A percentile compares a stretch with the other conserved stretches of the same genome.
These are phyloP conservation scores for Suillus weaverae DNA, from an alignment of 768 basidiomycete species.

Conservation along the genomic window DNA sequence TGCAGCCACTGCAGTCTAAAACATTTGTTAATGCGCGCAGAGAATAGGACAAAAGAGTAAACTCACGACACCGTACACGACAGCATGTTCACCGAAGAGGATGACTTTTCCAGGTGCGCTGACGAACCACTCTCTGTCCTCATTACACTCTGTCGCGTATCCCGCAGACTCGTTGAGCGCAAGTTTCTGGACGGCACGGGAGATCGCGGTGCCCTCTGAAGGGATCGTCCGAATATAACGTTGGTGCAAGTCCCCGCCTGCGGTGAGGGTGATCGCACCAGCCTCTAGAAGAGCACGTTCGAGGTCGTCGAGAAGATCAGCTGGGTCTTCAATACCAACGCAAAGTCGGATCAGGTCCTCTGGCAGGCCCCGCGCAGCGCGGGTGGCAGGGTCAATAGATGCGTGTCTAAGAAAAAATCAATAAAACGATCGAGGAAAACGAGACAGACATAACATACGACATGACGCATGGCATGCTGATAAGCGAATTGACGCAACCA, in stretches of 20 bases:
- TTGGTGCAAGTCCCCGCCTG: slow-evolving; percentile 47
- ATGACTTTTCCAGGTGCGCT: slow-evolving; percentile 98
- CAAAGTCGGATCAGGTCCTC: slow-evolving; percentile 98
- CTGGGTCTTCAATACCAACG: slow-evolving; percentile 95
- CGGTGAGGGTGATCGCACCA: slow-evolving; percentile 73
- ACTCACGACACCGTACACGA: slow-evolving; percentile 94
- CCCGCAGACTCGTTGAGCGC: slow-evolving; percentile 35
- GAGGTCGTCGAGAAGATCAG: slow-evolving; percentile 92
- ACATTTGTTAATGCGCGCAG: slow-evolving; percentile 7
- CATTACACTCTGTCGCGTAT: slow-evolving; percentile 19
- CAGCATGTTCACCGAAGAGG: slow-evolving; percentile 97
- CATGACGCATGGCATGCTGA: slow-evolving; percentile 99
- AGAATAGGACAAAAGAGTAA: slow-evolving; percentile 11
- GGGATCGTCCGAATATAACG: slow-evolving; percentile 45
- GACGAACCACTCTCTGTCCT: slow-evolving; percentile 73
- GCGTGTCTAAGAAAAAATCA: slow-evolving; percentile 65
- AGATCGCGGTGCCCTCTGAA: slow-evolving; percentile 38
- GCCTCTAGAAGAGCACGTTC: slow-evolving; percentile 90
- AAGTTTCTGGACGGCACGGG: slow-evolving; percentile 69
- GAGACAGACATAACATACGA: slow-evolving; percentile 65
- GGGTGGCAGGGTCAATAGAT: slow-evolving; percentile 93
- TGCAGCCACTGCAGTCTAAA: slow-evolving; percentile 38
- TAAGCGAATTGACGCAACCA: slow-evolving; percentile 95
- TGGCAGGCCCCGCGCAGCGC: slow-evolving; percentile 95
- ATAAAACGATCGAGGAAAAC: slow-evolving; percentile 6